These are phyloP conservation scores for Rhodotorula sp. DNA, from an alignment of 1,284 basidiomycete species.

Conservation along the genomic window DNA sequence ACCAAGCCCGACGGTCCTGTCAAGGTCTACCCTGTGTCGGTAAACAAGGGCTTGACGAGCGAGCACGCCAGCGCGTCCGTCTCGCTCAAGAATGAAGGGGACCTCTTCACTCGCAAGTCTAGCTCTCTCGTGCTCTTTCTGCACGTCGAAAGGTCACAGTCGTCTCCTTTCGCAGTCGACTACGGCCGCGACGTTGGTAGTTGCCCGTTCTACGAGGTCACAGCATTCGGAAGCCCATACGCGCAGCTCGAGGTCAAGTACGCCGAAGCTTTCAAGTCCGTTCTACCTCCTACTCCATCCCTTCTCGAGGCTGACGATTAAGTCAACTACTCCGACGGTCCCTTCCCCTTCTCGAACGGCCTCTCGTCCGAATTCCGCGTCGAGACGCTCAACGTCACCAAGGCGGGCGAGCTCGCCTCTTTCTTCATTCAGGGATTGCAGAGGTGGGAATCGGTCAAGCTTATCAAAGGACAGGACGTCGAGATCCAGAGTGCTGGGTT, in stretches of 20 bases:
- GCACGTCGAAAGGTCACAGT: background rate
- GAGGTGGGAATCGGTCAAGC: slow-evolving; percentile 15
- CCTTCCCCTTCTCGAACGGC: slow-evolving; percentile 13
- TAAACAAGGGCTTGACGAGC: background rate
- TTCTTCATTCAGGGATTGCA: slow-evolving; percentile 10
- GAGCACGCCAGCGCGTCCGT: background rate
- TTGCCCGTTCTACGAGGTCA: slow-evolving; percentile 3
- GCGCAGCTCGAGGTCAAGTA: slow-evolving; percentile 18
- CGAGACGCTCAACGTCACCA: slow-evolving; percentile 15
- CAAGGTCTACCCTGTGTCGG: background rate
- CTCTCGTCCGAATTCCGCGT: slow-evolving; percentile 18
- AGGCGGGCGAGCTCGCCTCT: slow-evolving; percentile 4
- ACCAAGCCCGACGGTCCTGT: background rate
- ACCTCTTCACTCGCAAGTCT: background rate
- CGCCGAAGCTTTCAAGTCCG: slow-evolving; percentile 6
- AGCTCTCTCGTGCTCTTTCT: too few relatives aligned
- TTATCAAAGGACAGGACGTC: slow-evolving; percentile 9
- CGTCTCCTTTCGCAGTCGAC: background rate
- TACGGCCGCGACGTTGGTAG: slow-evolving; percentile 1
- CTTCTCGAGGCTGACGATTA: background rate
- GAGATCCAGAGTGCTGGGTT: slow-evolving; percentile 9
- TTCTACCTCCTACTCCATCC: background rate
- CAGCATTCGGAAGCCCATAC: background rate
- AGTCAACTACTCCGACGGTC: slow-evolving; percentile 8
- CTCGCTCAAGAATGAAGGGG: background rate